These are phyloP conservation scores for Yarrowia galli DNA, from an alignment of 1,139 yeast species.

Conservation along the genomic window DNA sequence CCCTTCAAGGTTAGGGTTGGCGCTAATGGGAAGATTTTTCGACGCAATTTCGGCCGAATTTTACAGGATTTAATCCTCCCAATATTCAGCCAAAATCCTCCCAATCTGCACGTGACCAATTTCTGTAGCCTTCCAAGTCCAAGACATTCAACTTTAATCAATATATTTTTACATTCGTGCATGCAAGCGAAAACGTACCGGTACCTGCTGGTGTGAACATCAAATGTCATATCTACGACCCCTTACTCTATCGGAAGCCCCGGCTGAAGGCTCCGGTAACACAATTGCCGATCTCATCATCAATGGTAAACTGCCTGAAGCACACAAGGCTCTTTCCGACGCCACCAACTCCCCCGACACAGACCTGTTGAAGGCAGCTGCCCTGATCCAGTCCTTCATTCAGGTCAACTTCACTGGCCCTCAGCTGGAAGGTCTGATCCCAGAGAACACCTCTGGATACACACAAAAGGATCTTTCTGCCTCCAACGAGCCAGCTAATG, in stretches of 20 bases:
- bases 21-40: too few species aligned
- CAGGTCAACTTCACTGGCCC: constrained; percentile 92
- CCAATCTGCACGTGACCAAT: constrained; percentile 19
- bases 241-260: constrained; percentile 21
- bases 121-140: not conserved
- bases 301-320: constrained; percentile 16
- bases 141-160: constrained; percentile 13
- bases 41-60: not conserved
- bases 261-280: constrained; percentile 19
- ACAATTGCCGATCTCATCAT: constrained; percentile 31
- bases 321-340: constrained; percentile 4
- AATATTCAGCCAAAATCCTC: not conserved
- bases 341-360: constrained; percentile 22
- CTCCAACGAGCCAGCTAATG: constrained; percentile 51
- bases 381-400: constrained; percentile 61
- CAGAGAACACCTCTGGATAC: constrained; percentile 41
- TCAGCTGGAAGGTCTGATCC: constrained; percentile 50
- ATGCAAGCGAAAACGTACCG: constrained; percentile 9
- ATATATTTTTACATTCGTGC: constrained; percentile 27
- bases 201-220: not conserved
- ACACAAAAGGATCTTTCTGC: constrained; percentile 42
- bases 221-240: constrained; percentile 31
- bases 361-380: constrained; percentile 28
- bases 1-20: not conserved
- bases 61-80: not conserved